Percentiles rank a stretch among this genome's conserved stretches.
Conservation (phyloP, 257 asterid genomes). For the Salvia rosmarinus region DNA sequence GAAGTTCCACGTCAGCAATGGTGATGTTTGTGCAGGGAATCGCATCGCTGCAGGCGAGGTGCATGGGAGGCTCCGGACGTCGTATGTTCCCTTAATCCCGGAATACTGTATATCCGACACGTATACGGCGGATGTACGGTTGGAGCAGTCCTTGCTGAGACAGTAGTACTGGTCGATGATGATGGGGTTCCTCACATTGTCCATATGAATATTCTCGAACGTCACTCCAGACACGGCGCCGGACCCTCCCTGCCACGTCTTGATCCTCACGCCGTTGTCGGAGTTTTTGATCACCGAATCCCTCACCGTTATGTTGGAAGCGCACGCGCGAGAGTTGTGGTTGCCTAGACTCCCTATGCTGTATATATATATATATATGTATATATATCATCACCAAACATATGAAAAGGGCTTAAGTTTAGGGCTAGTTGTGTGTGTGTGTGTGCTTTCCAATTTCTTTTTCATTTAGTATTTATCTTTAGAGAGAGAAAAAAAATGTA, state of each 20-base stretch:
- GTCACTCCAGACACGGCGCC: slow-evolving; percentile 55
- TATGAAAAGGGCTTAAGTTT: too few species aligned
- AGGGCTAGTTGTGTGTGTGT: too few species aligned
- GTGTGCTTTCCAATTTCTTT: too few species aligned
- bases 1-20: slow-evolving; percentile 46
- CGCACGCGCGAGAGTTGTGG: slow-evolving; percentile 59
- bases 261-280: slow-evolving; percentile 68
- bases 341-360: slow-evolving; percentile 72
- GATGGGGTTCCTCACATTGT: slow-evolving; percentile 64
- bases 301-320: slow-evolving; percentile 53
- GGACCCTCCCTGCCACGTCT: slow-evolving; percentile 79
- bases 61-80: slow-evolving; percentile 61
- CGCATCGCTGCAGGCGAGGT: slow-evolving; percentile 60
- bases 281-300: slow-evolving; percentile 59
- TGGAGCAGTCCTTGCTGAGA: slow-evolving; percentile 42
- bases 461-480: too few species aligned
- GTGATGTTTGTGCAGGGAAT: slow-evolving; percentile 68
- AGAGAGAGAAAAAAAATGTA: too few species aligned
- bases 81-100: slow-evolving; percentile 63
- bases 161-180: slow-evolving; percentile 72
- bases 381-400: too few species aligned
- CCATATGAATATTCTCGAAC: slow-evolving; percentile 58
- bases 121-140: slow-evolving; percentile 51
- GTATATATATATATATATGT: too few species aligned
- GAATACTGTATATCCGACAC: slow-evolving; percentile 47